Conservation (phyloP, 2,329 filamentous ascomycete genomes). For the Microcyclospora tardicrescens region DNA sequence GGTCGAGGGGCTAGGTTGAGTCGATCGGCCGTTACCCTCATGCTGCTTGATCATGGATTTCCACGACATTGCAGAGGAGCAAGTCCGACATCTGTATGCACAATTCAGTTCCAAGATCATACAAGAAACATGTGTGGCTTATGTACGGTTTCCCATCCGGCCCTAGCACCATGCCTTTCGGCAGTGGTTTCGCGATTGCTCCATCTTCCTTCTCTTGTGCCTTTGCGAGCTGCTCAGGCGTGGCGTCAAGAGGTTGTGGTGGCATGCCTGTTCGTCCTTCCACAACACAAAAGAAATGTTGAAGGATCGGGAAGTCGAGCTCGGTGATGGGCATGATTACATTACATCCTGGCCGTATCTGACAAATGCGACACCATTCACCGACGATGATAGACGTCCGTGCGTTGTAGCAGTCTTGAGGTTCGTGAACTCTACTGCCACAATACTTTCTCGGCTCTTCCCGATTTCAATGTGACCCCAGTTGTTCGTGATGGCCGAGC, state of each 20-base stretch:
- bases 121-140: too few relatives aligned
- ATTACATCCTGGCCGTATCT: slow-evolving; percentile 1
- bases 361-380: slow-evolving; percentile 9
- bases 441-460: too few relatives aligned
- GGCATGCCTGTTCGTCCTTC: slow-evolving; percentile 25
- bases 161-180: slow-evolving; percentile 61
- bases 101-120: too few relatives aligned
- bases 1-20: slow-evolving; percentile 18
- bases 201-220: slow-evolving; percentile 16
- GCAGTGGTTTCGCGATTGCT: slow-evolving; percentile 39
- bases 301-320: slow-evolving; percentile 25
- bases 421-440: too few relatives aligned
- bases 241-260: slow-evolving; percentile 22
- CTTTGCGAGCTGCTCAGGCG: slow-evolving; percentile 14
- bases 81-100: slow-evolving; percentile 51
- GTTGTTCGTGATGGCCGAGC: too few relatives aligned
- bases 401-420: too few relatives aligned
- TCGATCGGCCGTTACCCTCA: slow-evolving; percentile 12
- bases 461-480: too few relatives aligned
- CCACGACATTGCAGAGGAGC: slow-evolving; percentile 50
- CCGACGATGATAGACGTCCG: too few relatives aligned
- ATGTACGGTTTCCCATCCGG: slow-evolving; percentile 76
- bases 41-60: slow-evolving; percentile 36
- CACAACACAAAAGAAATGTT: slow-evolving; percentile 26
- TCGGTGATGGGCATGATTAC: slow-evolving; percentile 23